Evolutionary conservation across 441 rosid species (phyloP).

Genomic region (Omphalea diandra): DNA sequence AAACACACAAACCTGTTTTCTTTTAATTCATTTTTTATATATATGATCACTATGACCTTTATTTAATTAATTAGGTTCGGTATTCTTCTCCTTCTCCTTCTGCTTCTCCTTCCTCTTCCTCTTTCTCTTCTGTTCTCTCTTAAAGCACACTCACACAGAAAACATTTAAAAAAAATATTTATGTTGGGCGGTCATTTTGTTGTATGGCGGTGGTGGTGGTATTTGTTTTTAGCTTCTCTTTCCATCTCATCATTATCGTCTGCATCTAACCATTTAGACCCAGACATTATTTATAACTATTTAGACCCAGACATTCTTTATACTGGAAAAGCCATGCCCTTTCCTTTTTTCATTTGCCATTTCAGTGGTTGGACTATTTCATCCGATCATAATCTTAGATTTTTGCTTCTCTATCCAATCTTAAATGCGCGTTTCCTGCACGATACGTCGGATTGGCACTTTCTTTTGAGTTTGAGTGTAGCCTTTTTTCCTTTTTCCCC

Average conservation of each 20-base stretch:
- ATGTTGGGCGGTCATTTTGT: background rate
- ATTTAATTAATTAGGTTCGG: no score
- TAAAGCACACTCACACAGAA: no score
- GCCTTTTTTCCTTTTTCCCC: constrained; percentile 3
- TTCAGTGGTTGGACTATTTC: background rate
- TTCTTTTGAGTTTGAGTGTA: background rate
- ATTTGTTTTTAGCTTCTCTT: background rate
- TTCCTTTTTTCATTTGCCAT: constrained; percentile 6
- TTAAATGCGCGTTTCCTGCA: background rate
- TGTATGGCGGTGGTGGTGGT: no score
- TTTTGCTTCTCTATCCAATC: background rate
- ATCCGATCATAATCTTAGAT: constrained; percentile 14
- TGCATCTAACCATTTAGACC: constrained; percentile 23
- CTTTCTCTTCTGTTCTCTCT: background rate
- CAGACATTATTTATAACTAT: constrained; percentile 24
- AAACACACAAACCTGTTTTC: no score
- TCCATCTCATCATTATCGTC: constrained; percentile 25
- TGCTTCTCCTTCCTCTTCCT: no score
- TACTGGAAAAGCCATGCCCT: background rate
- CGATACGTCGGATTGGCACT: background rate
- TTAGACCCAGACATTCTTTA: constrained; percentile 22
- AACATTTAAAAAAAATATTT: no score
- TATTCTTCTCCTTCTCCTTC: background rate
- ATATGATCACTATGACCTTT: no score
- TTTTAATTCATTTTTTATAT: no score